Conservation (phyloP, 345 rosid genomes). For the Populus alba region DNA sequence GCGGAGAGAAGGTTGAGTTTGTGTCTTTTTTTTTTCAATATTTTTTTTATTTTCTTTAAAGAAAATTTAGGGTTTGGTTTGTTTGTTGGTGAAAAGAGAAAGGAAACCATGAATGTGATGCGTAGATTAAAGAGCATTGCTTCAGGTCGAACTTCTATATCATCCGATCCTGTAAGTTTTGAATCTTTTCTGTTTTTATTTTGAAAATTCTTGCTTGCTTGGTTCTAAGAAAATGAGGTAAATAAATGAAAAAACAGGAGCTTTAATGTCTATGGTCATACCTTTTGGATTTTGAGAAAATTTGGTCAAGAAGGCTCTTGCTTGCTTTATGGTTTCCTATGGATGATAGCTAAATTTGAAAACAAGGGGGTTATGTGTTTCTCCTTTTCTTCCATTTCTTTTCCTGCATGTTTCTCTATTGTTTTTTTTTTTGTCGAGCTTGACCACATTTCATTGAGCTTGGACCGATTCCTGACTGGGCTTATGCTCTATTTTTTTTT, state of each 20-base stretch:
- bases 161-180: slow-evolving; percentile 77
- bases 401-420: not conserved
- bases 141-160: slow-evolving; percentile 76
- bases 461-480: not conserved
- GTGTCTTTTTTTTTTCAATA: slow-evolving; percentile 26
- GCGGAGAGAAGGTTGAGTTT: not conserved
- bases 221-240: not conserved
- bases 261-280: not conserved
- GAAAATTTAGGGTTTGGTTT: slow-evolving; percentile 27
- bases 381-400: not conserved
- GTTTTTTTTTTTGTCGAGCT: not conserved
- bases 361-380: not conserved
- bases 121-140: slow-evolving; percentile 97
- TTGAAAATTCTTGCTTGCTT: not conserved
- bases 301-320: not conserved
- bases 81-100: not conserved
- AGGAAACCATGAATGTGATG: slow-evolving; percentile 72
- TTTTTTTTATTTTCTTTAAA: not conserved
- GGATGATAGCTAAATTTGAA: not conserved
- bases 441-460: not conserved
- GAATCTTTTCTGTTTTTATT: slow-evolving; percentile 1
- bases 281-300: not conserved
- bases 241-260: not conserved
- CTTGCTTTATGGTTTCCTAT: not conserved
- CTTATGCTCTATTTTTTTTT: not conserved